Percentiles rank a stretch among this genome's conserved stretches.
phyloP scores from a whole-genome alignment of 768 basidiomycete species.

The Gloeopeniophorella convolvens region DNA sequence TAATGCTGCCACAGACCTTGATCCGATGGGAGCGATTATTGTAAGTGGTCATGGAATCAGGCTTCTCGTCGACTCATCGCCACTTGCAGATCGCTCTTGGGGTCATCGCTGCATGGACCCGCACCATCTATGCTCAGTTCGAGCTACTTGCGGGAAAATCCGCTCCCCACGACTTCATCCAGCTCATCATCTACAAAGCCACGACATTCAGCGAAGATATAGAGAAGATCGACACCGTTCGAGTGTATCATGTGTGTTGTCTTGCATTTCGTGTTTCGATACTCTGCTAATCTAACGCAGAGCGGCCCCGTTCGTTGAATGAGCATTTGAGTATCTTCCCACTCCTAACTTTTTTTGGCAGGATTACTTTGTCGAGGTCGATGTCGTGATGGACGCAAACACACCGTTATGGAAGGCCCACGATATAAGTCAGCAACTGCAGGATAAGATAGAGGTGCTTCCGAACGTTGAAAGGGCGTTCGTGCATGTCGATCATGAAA shows the following conservation, averaged over 20 bases:
- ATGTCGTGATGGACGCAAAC: slow-evolving; percentile 85
- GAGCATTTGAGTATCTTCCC: not conserved
- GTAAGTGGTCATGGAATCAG: too few species aligned
- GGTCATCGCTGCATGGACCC: slow-evolving; percentile 71
- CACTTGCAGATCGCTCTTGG: slow-evolving; percentile 61
- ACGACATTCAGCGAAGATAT: slow-evolving; percentile 86
- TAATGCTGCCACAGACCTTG: slow-evolving; percentile 43
- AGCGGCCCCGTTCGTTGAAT: slow-evolving; percentile 66
- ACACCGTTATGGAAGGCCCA: slow-evolving; percentile 89
- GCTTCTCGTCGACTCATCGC: not conserved
- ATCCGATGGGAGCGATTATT: slow-evolving; percentile 71
- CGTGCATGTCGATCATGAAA: slow-evolving; percentile 93
- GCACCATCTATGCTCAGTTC: slow-evolving; percentile 77
- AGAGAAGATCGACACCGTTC: slow-evolving; percentile 81
- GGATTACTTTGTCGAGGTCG: slow-evolving; percentile 93
- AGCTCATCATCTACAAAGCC: slow-evolving; percentile 88
- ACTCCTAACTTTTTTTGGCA: slow-evolving; percentile 25
- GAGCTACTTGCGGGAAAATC: slow-evolving; percentile 86
- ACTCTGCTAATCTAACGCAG: slow-evolving; percentile 27
- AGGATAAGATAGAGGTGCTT: slow-evolving; percentile 83
- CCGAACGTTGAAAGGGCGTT: slow-evolving; percentile 91
- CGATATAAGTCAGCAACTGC: slow-evolving; percentile 75
- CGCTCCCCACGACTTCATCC: slow-evolving; percentile 84
- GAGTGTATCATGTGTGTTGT: slow-evolving; percentile 86
- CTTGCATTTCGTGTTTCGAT: slow-evolving; percentile 5